These are phyloP conservation scores for Haplosporangium gracile DNA, from an alignment of 192 early-diverging fungal genomes.

Conservation along the genomic window DNA sequence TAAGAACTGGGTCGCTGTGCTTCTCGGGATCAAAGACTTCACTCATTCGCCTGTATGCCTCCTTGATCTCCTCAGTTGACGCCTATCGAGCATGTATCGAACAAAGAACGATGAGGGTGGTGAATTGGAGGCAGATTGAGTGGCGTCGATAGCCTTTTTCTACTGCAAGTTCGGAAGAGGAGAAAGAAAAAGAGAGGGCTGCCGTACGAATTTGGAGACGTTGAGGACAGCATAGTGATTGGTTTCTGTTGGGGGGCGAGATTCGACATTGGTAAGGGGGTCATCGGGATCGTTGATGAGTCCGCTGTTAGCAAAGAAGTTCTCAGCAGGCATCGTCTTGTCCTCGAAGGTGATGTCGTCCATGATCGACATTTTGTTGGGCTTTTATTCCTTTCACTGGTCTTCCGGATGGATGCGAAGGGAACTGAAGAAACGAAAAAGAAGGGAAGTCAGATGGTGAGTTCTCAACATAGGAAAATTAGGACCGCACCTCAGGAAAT, in stretches of 20 bases:
- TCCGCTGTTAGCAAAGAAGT: not conserved
- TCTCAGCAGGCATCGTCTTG: conserved; percentile 40
- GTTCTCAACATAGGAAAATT: not conserved
- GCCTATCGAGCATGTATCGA: conserved; percentile 51
- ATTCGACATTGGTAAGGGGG: conserved; percentile 25
- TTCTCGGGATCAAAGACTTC: conserved; percentile 85
- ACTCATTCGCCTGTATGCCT: conserved; percentile 77
- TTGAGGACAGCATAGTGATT: conserved; percentile 79
- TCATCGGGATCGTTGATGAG: not conserved
- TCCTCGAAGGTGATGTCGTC: conserved; percentile 49
- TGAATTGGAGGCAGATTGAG: not conserved
- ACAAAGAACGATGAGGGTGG: not conserved
- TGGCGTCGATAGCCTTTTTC: not conserved
- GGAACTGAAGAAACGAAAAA: not conserved
- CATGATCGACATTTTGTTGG: conserved; percentile 23
- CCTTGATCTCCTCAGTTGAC: conserved; percentile 74
- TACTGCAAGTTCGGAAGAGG: not conserved
- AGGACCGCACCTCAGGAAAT: not conserved
- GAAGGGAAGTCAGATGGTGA: not conserved
- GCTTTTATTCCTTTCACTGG: not conserved
- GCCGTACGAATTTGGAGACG: conserved; percentile 68
- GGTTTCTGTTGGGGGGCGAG: conserved; percentile 35
- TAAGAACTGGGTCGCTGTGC: conserved; percentile 66
- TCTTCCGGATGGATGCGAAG: not conserved
- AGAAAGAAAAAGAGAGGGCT: not conserved